Evolutionary conservation across 1,284 basidiomycete genomes (phyloP).

Genomic region (Heimioporus punctisporus): DNA sequence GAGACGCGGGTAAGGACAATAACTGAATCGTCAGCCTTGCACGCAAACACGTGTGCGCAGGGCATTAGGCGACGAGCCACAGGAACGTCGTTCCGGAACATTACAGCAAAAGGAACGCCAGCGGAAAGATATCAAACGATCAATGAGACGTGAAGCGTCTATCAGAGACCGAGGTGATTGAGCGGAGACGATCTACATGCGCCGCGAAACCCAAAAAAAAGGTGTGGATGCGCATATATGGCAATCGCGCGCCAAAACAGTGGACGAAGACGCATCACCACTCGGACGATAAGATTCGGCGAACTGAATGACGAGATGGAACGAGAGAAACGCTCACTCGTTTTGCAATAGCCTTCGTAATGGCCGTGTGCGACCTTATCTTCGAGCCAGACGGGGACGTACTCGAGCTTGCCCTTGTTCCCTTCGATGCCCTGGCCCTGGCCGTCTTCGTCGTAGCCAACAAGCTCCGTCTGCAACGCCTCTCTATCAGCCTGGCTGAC

Average conservation of each 20-base stretch:
- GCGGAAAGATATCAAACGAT: constrained; percentile 10
- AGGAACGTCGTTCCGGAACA: not conserved
- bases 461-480: constrained; percentile 63
- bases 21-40: constrained; percentile 1
- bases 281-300: constrained; percentile 16
- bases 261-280: not conserved
- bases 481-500: constrained; percentile 62
- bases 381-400: constrained; percentile 93
- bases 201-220: constrained; percentile 1
- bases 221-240: constrained; percentile 14
- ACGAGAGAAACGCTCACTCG: constrained; percentile 58
- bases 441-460: constrained; percentile 60
- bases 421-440: constrained; percentile 46
- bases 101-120: not conserved
- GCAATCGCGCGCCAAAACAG: constrained; percentile 8
- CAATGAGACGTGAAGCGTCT: not conserved
- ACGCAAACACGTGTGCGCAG: not conserved
- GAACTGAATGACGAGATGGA: not conserved
- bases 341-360: constrained; percentile 98
- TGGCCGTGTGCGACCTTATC: constrained; percentile 91
- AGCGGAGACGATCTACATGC: constrained; percentile 4
- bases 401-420: constrained; percentile 53
- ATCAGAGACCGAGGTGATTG: constrained; percentile 3
- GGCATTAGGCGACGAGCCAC: not conserved
- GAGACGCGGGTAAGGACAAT: not conserved